phyloP scores from a whole-genome alignment of 345 rosid genomes.

The Odontarrhena argentea region DNA sequence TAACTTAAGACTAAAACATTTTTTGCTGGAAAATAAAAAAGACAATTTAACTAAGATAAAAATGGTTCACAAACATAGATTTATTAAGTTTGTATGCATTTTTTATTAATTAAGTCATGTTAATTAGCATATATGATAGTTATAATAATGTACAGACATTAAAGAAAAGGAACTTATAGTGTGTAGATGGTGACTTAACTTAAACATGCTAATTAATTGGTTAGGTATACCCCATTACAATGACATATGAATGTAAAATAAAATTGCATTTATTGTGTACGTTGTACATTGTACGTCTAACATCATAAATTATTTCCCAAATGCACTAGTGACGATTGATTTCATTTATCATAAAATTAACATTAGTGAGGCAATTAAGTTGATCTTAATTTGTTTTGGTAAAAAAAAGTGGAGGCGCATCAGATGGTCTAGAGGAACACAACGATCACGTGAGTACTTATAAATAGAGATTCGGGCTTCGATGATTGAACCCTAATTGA shows the following conservation, averaged over 20 bases:
- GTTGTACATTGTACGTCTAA: background rate
- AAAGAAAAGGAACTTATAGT: too few species aligned
- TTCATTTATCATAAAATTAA: too few species aligned
- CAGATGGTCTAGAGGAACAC: background rate
- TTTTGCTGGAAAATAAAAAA: too few species aligned
- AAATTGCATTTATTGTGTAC: background rate
- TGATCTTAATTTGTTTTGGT: background rate
- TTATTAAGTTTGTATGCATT: background rate
- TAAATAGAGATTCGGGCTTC: conserved; percentile 19
- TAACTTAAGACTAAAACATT: too few species aligned
- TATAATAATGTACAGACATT: too few species aligned
- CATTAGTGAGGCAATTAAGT: too few species aligned
- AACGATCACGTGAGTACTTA: conserved; percentile 4
- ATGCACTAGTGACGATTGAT: background rate
- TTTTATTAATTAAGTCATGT: too few species aligned
- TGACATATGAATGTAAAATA: background rate
- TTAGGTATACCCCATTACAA: background rate
- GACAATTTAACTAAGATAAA: too few species aligned
- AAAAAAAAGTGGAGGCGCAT: background rate
- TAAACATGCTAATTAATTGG: background rate
- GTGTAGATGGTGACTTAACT: background rate
- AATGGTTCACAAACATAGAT: too few species aligned
- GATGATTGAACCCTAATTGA: conserved; percentile 10
- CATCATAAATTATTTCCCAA: background rate
- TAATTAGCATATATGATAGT: too few species aligned